Percentiles rank a stretch among this genome's conserved stretches.
Evolutionary conservation across 768 basidiomycete species (phyloP).

Genomic region (Russula sp.): DNA sequence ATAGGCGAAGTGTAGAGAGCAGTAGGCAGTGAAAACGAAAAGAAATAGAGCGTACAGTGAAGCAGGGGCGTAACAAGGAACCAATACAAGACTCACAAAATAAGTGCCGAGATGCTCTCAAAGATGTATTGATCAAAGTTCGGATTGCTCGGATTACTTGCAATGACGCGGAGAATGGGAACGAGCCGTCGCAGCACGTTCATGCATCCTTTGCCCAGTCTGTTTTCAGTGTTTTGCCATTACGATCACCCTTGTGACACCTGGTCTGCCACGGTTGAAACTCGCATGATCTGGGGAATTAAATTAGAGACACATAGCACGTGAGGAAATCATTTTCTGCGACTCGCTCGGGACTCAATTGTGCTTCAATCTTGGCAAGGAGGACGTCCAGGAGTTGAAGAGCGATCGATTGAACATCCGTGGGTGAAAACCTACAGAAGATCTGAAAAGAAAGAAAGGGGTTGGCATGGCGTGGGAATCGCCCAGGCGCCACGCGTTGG

Average conservation of each 20-base stretch:
- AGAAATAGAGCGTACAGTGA: no score
- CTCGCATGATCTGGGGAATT: slow-evolving; percentile 1
- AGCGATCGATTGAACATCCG: slow-evolving; percentile 83
- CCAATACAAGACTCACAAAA: slow-evolving; percentile 49
- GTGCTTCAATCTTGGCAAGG: slow-evolving; percentile 32
- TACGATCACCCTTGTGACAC: slow-evolving; percentile 88
- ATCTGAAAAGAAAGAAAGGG: not conserved
- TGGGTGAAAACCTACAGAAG: slow-evolving; percentile 31
- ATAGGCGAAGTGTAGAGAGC: no score
- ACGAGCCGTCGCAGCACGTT: slow-evolving; percentile 57
- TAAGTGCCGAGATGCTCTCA: slow-evolving; percentile 34
- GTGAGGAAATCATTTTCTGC: slow-evolving; percentile 97
- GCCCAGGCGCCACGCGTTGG: slow-evolving; percentile 93
- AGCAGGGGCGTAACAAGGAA: no score
- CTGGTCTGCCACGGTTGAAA: slow-evolving; percentile 35
- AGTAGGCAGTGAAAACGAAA: no score
- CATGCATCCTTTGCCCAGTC: slow-evolving; percentile 62
- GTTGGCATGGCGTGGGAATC: not conserved
- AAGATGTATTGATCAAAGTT: no score
- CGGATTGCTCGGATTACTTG: no score
- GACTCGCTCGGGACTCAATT: slow-evolving; percentile 31
- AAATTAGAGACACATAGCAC: slow-evolving; percentile 62
- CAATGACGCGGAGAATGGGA: no score
- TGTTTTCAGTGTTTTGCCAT: slow-evolving; percentile 60
- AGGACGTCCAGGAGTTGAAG: slow-evolving; percentile 63